Percentiles rank a stretch among this genome's conserved stretches.
Conservation (phyloP, 2,329 filamentous ascomycete genomes). For the Curvularia spicifera region DNA sequence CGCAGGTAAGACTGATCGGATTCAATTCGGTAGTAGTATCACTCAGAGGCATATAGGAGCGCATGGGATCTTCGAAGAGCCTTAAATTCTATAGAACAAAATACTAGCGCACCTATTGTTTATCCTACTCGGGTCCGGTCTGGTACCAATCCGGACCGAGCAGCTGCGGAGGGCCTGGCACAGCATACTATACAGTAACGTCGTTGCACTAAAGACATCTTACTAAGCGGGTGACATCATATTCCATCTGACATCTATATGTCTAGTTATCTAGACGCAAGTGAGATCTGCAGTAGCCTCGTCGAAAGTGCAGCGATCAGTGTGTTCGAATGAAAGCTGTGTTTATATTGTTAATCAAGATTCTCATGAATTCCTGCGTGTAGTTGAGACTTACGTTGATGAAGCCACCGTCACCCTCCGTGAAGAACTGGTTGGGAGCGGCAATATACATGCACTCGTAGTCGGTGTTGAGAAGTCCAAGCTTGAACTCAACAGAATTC, state of each 20-base stretch:
- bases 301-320: constrained; percentile 13
- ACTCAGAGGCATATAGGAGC: no score
- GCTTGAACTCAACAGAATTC: constrained; percentile 11
- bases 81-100: no score
- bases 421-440: constrained; percentile 15
- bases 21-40: no score
- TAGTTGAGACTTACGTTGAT: background rate
- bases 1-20: no score
- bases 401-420: constrained; percentile 10
- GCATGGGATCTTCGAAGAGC: no score
- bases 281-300: constrained; percentile 15
- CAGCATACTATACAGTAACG: background rate
- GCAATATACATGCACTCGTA: constrained; percentile 19
- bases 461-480: constrained; percentile 16
- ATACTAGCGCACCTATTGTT: no score
- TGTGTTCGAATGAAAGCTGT: constrained; percentile 11
- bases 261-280: constrained; percentile 5
- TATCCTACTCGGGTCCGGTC: no score
- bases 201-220: background rate
- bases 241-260: background rate
- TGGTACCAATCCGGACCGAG: background rate
- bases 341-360: background rate
- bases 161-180: background rate
- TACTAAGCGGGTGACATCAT: background rate
- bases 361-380: background rate